Evolutionary conservation across 2,329 filamentous ascomycete genomes (phyloP).

Genomic region (Arachnopeziza araneosa): DNA sequence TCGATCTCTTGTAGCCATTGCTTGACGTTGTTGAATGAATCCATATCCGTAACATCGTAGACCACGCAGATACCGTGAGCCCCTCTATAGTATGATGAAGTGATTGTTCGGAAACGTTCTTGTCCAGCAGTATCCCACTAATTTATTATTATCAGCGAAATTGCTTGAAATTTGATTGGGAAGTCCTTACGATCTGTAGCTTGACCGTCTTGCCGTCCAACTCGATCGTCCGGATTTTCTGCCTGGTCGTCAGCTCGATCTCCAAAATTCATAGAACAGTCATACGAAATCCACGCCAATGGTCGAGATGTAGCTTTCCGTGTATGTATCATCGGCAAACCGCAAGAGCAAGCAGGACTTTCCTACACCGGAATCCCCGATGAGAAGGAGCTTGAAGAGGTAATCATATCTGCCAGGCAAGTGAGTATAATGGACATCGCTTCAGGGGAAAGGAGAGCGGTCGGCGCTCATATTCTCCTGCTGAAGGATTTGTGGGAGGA

Average conservation of each 20-base stretch:
- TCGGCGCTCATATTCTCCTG: neutral
- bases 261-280: conserved; percentile 4
- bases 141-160: conserved; percentile 26
- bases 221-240: conserved; percentile 99
- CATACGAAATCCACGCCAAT: conserved; percentile 98
- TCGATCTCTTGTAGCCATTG: conserved; percentile 99
- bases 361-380: conserved; percentile 99
- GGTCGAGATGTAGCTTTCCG: conserved; percentile 98
- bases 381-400: conserved; percentile 99
- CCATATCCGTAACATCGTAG: conserved; percentile 99
- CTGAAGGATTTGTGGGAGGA: conserved; percentile 7
- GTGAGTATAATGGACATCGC: conserved; percentile 18
- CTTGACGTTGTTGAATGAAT: conserved; percentile 99
- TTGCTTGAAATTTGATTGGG: neutral
- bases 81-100: conserved; percentile 98
- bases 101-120: conserved; percentile 99
- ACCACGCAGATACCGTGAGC: conserved; percentile 99
- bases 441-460: conserved; percentile 12
- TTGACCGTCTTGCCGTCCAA: conserved; percentile 99
- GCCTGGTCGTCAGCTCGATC: conserved; percentile 29
- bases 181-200: conserved; percentile 82
- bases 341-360: conserved; percentile 98
- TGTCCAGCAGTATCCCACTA: conserved; percentile 99
- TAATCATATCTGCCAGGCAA: conserved; percentile 84
- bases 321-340: conserved; percentile 99